phyloP scores from a whole-genome alignment of 2,329 filamentous ascomycete species.

The Cryphonectria nitschkei region DNA sequence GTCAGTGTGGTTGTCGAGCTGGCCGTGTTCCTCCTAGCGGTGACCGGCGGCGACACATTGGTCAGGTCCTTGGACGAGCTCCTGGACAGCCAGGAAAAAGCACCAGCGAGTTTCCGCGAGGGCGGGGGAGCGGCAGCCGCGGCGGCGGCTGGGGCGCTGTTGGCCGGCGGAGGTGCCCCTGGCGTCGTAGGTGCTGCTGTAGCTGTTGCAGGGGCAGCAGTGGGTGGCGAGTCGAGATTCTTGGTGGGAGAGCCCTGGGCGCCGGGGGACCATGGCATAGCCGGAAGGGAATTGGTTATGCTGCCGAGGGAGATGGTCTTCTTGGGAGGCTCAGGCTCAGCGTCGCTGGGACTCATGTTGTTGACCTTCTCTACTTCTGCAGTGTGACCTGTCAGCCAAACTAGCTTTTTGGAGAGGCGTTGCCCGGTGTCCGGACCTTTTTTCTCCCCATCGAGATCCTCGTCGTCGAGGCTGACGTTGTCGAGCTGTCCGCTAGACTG shows the following conservation, averaged over 20 bases:
- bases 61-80: constrained; percentile 63
- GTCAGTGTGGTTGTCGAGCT: constrained; percentile 78
- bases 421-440: constrained; percentile 31
- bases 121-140: constrained; percentile 43
- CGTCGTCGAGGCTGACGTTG: constrained; percentile 70
- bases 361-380: constrained; percentile 33
- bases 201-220: constrained; percentile 37
- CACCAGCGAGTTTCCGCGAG: constrained; percentile 77
- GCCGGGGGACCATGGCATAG: constrained; percentile 72
- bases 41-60: constrained; percentile 54
- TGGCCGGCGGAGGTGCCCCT: constrained; percentile 28
- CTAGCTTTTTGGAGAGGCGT: constrained; percentile 20
- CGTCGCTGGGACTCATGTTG: constrained; percentile 43
- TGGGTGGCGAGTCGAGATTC: constrained; percentile 36
- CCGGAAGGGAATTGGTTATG: constrained; percentile 71
- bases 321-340: constrained; percentile 44
- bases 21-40: constrained; percentile 71
- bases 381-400: constrained; percentile 18
- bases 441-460: constrained; percentile 40
- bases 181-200: constrained; percentile 39
- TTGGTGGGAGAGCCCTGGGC: constrained; percentile 53
- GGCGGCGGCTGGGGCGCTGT: constrained; percentile 41
- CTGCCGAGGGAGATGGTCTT: constrained; percentile 68
- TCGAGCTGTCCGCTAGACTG: constrained; percentile 51
- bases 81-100: constrained; percentile 84